Base-by-base conservation (phyloP, 23 red algal species). In the Chondrus crispus region DNA sequence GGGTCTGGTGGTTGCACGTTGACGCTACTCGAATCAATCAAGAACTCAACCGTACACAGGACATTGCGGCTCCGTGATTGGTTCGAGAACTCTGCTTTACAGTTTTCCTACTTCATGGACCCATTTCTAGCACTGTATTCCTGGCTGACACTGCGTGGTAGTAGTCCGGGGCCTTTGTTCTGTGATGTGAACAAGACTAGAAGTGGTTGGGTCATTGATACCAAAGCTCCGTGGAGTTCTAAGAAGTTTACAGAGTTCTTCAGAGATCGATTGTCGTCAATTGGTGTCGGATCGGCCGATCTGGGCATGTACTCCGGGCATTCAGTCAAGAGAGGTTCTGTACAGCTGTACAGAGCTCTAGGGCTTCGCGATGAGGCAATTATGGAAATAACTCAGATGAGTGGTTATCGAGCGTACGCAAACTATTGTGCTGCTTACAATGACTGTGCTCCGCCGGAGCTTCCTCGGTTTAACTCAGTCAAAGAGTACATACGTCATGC, bases 401-500 rank as follows among this genome's bases (percentile, higher is more conserved):
- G 10, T 46, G 58, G 82, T 45, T 68, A 46, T 42, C 36, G 71
- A 2, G 82, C 62, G 7, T 87, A 48, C 47, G 60, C 60, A 3
- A 87, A 71, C 57, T 87, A 71, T 62, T 87, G 82, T 48, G 53
- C 29, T 33, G 82, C 82, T 42, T 87, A 87, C 50, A 73, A 87
- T 47, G 54, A 87, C 46, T 87, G 82, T 32, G 58, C 82, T 29
- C 60, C 54, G 11, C 0, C 30, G 4, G 60, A 87, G 0, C 62
- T 71, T 3, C 57, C 82, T 22, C 9, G 63, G 22, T 88, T 78
- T 47, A 68, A 45, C 14, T 77, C 68, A 18, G 37, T 57, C 7
- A 26, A 48, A 30, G 68, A 53, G n/a, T 88, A 54, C 24, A 47
- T 88, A 64, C 20, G 14, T n/a, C 68, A 88, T 88, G 85, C 43